Conservation (phyloP, 2,329 filamentous ascomycete species). For the Sporothrix inflata region DNA sequence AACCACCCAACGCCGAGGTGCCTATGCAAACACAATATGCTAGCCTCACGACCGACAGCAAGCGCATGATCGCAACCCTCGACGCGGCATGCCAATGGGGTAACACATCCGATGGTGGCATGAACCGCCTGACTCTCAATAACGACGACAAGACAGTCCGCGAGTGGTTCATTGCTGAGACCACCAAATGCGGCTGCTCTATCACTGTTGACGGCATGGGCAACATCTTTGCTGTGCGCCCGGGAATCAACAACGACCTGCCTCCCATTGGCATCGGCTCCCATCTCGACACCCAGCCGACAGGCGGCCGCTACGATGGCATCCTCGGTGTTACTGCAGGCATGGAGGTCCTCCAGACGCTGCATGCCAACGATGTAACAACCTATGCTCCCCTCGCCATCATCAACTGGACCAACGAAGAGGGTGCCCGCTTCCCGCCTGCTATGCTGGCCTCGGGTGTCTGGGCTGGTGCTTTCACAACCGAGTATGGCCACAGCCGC, state of each 20-base stretch:
- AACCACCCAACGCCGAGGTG: neutral
- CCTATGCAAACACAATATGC: conserved; percentile 23
- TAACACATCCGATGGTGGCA: conserved; percentile 32
- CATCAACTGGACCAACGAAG: conserved; percentile 82
- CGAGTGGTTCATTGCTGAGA: neutral
- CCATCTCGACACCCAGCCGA: conserved; percentile 53
- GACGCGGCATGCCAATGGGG: conserved; percentile 32
- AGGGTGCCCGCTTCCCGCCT: conserved; percentile 77
- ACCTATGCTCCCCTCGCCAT: conserved; percentile 74
- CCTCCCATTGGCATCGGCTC: conserved; percentile 42
- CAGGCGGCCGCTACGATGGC: conserved; percentile 27
- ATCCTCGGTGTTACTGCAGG: conserved; percentile 66
- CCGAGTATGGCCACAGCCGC: conserved; percentile 63
- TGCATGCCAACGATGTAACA: conserved; percentile 68
- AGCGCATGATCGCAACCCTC: conserved; percentile 32
- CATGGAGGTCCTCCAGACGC: conserved; percentile 69
- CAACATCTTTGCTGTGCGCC: neutral
- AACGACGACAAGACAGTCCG: neutral
- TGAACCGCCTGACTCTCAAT: conserved; percentile 21
- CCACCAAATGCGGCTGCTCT: neutral
- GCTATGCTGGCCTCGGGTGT: conserved; percentile 76
- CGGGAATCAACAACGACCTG: neutral
- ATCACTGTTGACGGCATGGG: neutral
- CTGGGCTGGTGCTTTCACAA: conserved; percentile 70
- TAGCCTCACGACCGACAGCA: conserved; percentile 24